Conservation (phyloP, 2,329 filamentous ascomycete genomes). For the Aspergillus melleus region DNA sequence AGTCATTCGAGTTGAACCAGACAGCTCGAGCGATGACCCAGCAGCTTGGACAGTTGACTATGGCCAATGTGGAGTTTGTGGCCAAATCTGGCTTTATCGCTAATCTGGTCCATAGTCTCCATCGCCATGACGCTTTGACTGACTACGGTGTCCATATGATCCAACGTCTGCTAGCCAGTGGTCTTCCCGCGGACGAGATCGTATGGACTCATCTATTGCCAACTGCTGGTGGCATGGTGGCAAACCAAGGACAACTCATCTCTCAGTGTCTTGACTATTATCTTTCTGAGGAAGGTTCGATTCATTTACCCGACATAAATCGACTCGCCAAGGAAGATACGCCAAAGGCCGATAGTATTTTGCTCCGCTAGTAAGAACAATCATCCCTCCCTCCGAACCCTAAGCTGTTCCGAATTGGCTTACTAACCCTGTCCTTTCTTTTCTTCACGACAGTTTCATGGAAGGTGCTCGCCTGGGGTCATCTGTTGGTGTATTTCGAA, state of each 20-base stretch:
- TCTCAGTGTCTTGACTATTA: constrained; percentile 60
- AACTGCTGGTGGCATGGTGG: constrained; percentile 57
- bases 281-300: constrained; percentile 49
- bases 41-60: constrained; percentile 50
- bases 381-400: neutral
- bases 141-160: constrained; percentile 60
- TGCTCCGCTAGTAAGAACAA: constrained; percentile 51
- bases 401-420: neutral
- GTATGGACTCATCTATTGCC: constrained; percentile 60
- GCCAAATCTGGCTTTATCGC: constrained; percentile 43
- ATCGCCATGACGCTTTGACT: constrained; percentile 45
- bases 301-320: constrained; percentile 51
- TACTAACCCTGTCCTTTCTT: constrained; percentile 9
- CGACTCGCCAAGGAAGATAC: constrained; percentile 48
- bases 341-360: constrained; percentile 47
- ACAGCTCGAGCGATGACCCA: constrained; percentile 50
- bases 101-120: constrained; percentile 42
- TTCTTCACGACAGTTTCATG: constrained; percentile 34
- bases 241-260: constrained; percentile 60
- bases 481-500: constrained; percentile 39
- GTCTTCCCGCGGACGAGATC: constrained; percentile 49
- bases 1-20: constrained; percentile 53
- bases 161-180: constrained; percentile 50
- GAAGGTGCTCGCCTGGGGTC: constrained; percentile 41
- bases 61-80: constrained; percentile 51